Conservation (phyloP, 2,329 filamentous ascomycete genomes). For the Stagonosporopsis tanaceti region DNA sequence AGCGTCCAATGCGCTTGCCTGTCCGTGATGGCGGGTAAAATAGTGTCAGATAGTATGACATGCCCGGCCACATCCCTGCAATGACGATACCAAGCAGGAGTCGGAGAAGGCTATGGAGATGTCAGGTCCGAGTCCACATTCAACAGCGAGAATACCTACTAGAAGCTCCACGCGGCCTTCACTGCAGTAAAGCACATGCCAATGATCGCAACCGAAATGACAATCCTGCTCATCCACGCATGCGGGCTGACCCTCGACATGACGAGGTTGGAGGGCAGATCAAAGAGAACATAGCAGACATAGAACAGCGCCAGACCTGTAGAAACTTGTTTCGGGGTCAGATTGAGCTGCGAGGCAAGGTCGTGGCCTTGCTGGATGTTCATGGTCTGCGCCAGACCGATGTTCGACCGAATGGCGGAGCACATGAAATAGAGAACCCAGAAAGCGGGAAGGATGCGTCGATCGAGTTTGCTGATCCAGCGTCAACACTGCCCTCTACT, state of each 20-base stretch:
- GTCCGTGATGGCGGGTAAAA: conserved; percentile 90
- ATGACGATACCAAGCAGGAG: conserved; percentile 87
- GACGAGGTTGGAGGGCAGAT: conserved; percentile 85
- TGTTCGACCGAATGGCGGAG: conserved; percentile 89
- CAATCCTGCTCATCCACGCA: conserved; percentile 91
- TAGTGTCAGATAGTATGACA: conserved; percentile 90
- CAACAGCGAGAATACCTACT: conserved; percentile 58
- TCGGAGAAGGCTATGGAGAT: conserved; percentile 68
- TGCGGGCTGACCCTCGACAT: conserved; percentile 87
- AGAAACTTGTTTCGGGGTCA: conserved; percentile 79
- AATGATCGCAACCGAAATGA: conserved; percentile 84
- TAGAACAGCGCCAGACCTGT: conserved; percentile 89
- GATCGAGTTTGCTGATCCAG: conserved; percentile 62
- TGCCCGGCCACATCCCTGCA: conserved; percentile 94
- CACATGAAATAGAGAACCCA: conserved; percentile 92
- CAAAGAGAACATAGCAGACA: conserved; percentile 89
- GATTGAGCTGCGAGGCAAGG: conserved; percentile 72
- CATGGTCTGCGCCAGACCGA: conserved; percentile 95
- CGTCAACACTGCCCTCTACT: background rate
- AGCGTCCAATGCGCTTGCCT: conserved; percentile 86
- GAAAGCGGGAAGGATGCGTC: conserved; percentile 74
- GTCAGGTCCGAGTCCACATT: background rate
- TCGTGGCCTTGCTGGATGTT: conserved; percentile 75
- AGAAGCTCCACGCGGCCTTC: conserved; percentile 82
- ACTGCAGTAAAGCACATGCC: conserved; percentile 85